Evolutionary conservation across 2,329 filamentous ascomycete species (phyloP), one percentile per base, ranked within the genome.

Genomic region (Metarhizium rileyi): DNA sequence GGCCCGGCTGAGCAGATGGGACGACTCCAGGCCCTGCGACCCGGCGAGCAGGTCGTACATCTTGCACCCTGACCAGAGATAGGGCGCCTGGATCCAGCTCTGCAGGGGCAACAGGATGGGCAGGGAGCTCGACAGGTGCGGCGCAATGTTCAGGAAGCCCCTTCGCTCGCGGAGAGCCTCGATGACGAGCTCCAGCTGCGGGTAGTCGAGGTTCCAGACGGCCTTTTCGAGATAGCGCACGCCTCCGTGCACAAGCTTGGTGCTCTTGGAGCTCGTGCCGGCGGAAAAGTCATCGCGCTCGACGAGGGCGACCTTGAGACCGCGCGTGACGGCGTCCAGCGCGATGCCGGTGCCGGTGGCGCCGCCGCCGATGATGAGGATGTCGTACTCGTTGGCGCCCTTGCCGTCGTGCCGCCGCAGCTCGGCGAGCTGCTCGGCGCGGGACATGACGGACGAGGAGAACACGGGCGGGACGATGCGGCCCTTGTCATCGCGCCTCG

Each of bases 221-320:
- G 87, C 87, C 73, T 93, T 93, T 66, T 93, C 87, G 51, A 93
- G 74, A 64, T 91, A 93, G 56, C 87, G 80, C 52, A 93, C 87
- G 61, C 87, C 87, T 57, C 87, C 87, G 67, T 93, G 87, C 18
- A 93, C 87, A 48, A 93, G 75, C 69, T 93, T 93, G 45, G 87
- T 93, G 70, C 85, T 90, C 72, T 91, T 91, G 66, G 84, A 88
- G 71, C 85, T 90, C 38, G 87, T 91, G 27, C 87, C 87, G 54
- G 83, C 78, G 58, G 83, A 84, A 65, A 91, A 93, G 67, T 93
- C 87, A 65, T 91, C 87, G 53, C 86, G 77, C 70, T 93, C 87
- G 16, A 93, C 85, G 46, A 90, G 70, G 12, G 87, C 87, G 52
- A 93, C 87, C 68, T 83, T 87, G 59, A 91, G 70, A 2, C 87